Percentiles rank a stretch among this genome's conserved stretches.
phyloP scores from a whole-genome alignment of 768 basidiomycete genomes.

The Ramaria sp. region DNA sequence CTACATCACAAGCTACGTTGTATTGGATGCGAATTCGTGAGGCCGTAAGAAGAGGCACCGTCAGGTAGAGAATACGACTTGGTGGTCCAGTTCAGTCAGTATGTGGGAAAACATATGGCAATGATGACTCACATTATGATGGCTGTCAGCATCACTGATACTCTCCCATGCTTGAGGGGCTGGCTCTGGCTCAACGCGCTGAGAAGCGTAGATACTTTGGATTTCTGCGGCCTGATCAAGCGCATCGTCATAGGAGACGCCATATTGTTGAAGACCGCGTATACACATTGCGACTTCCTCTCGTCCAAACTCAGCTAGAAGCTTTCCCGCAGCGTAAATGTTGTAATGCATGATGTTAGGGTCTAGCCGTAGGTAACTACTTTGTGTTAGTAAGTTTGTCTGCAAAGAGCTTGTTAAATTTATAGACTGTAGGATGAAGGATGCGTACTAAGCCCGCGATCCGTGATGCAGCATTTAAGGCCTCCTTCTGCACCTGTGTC shows the following conservation, averaged over 20 bases:
- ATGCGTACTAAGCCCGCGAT: constrained; percentile 74
- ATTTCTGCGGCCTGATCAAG: constrained; percentile 69
- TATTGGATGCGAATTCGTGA: neutral
- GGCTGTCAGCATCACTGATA: neutral
- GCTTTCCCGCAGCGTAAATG: constrained; percentile 72
- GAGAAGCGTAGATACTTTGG: constrained; percentile 32
- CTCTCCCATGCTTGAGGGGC: neutral
- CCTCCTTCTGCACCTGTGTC: constrained; percentile 69
- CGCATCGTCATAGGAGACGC: constrained; percentile 78
- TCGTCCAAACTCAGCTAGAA: constrained; percentile 74
- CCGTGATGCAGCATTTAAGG: constrained; percentile 73
- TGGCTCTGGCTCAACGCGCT: constrained; percentile 23
- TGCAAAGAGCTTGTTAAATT: constrained; percentile 16
- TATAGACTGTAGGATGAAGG: constrained; percentile 4
- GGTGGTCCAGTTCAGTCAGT: neutral
- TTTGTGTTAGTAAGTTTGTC: constrained; percentile 76
- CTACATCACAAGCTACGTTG: neutral
- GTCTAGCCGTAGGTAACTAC: constrained; percentile 80
- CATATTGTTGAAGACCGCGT: constrained; percentile 79
- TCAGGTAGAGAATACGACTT: neutral
- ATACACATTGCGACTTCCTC: constrained; percentile 79
- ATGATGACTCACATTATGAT: neutral
- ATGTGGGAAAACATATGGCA: neutral
- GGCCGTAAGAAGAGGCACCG: neutral
- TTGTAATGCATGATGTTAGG: constrained; percentile 86